Base-by-base conservation (phyloP, 75 land plant species). In the Cryptomeria japonica region DNA sequence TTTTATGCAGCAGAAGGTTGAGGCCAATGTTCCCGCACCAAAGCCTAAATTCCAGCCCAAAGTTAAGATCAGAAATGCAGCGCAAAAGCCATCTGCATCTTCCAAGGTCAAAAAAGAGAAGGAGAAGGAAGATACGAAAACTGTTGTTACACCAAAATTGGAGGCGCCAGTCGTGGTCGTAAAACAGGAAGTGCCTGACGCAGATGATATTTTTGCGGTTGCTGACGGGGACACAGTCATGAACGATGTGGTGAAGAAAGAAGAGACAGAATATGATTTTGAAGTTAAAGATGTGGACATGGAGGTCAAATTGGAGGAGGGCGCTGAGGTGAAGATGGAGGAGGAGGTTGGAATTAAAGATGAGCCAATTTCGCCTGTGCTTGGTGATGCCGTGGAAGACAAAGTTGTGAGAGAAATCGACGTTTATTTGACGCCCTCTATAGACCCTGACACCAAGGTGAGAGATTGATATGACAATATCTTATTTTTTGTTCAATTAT, bases 331-430 rank as follows among this genome's bases (percentile, higher is more conserved):
- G 31, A 41, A 44, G 49, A 41, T 82, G 44, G 41, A 82, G 47
- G 84, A 82, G 84, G 84, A 82, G 49, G 49, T 25, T n/a, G 84
- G 46, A 49, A 11, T 82, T 82, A 82, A 82, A 46, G 84, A 82
- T n/a, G 51, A 82, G 84, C 44, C 36, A 46, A 64, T 64, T n/a
- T 64, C 70, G 28, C 70, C 70, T 25, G 70, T 25, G 8, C 22
- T 34, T 80, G 83, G 44, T 38, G 51, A 79, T 18, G 70, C 77
- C 3, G 53, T 75, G 10, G 94, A 85, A 51, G 94, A 96, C 87
- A 75, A 46, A 16, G 93, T 96, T 75, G 92, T 96, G 19, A 86
- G 96, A 5, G 97, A 96, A 88, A 95, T 96, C 68, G 97, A 96
- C 58, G 95, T 96, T 14, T 93, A 90, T 89, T 88, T 94, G 85